Evolutionary conservation across 495 filamentous ascomycete genomes (phyloP), one percentile per base, ranked within the genome.

Genomic region (Aspergillus incahuasiensis): DNA sequence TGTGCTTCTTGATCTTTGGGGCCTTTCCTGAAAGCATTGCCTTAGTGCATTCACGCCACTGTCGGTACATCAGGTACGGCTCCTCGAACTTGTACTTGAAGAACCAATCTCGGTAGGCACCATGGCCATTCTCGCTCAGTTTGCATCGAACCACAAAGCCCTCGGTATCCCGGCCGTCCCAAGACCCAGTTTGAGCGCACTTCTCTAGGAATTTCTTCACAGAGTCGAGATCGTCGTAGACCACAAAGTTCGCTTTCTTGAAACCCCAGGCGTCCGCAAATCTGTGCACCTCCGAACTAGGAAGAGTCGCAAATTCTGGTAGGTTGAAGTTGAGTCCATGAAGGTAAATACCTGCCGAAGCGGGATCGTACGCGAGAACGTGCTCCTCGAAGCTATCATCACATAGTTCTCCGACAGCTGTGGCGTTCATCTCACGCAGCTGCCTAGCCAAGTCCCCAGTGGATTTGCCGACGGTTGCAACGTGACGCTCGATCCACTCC

Each of bases 61-160:
- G 95, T 32, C 94, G 84, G 66, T 96, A 98, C 89, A 98, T 90
- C 60, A 98, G 73, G 68, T 98, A 98, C 0, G 94, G 94, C 74
- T 98, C 95, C 67, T 98, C 94, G 50, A 97, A 98, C 74, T 98
- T 98, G 80, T 90, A 98, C 69, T 98, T 98, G 85, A 97, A 98
- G 74, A 98, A 97, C 92, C 92, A 98, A 68, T 97, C 90, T 16
- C 80, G 75, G 72, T 83, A 94, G 0, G 71, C 59, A 39, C 67
- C 69, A 1, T 63, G 63, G 11, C 73, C 73, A 9, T 66, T 70
- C 19, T 79, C 68, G 49, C 78, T 77, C 56, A 84, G 81, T 66
- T 89, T 86, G 74, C 94, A 97, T 51, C 94, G 86, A 54, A 98
- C 88, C 51, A 98, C 94, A 60, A 98, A 98, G 3, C 94, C 94